A percentile compares a stretch with the other conserved stretches of the same genome.
These are phyloP conservation scores for Stereocaulon alpinum DNA, from an alignment of 495 filamentous ascomycete species.

Conservation along the genomic window DNA sequence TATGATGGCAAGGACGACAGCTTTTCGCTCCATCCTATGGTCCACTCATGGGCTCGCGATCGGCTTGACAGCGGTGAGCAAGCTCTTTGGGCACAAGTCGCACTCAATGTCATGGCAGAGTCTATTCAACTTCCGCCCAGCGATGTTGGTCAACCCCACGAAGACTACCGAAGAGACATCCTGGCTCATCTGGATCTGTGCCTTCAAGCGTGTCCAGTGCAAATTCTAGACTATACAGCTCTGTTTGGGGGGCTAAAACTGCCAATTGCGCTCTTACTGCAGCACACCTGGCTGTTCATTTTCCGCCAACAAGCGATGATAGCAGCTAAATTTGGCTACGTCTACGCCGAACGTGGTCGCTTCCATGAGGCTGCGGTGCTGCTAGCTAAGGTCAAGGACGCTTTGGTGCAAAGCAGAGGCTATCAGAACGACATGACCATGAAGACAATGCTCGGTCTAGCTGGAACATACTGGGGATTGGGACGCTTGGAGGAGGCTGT, in stretches of 20 bases:
- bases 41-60: conserved; percentile 29
- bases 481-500: conserved; percentile 18
- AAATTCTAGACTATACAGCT: conserved; percentile 14
- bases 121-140: conserved; percentile 26
- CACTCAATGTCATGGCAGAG: conserved; percentile 23
- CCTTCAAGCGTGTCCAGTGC: conserved; percentile 13
- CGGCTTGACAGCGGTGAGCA: conserved; percentile 23
- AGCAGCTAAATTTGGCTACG: conserved; percentile 28
- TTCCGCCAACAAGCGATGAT: conserved; percentile 5
- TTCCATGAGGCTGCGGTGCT: conserved; percentile 24
- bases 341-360: conserved; percentile 27
- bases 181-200: conserved; percentile 23
- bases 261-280: conserved; percentile 8
- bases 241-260: conserved; percentile 13
- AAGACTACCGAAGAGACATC: conserved; percentile 21
- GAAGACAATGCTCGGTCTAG: conserved; percentile 17
- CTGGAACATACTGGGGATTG: conserved; percentile 20
- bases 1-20: conserved; percentile 20
- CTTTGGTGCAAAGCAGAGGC: conserved; percentile 12
- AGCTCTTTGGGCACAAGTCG: conserved; percentile 30
- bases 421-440: conserved; percentile 13
- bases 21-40: conserved; percentile 30
- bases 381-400: conserved; percentile 21
- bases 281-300: conserved; percentile 13
- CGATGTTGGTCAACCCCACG: conserved; percentile 18